Evolutionary conservation across 805 yeast genomes (phyloP).

Genomic region (Nakazawaea anatomiae): DNA sequence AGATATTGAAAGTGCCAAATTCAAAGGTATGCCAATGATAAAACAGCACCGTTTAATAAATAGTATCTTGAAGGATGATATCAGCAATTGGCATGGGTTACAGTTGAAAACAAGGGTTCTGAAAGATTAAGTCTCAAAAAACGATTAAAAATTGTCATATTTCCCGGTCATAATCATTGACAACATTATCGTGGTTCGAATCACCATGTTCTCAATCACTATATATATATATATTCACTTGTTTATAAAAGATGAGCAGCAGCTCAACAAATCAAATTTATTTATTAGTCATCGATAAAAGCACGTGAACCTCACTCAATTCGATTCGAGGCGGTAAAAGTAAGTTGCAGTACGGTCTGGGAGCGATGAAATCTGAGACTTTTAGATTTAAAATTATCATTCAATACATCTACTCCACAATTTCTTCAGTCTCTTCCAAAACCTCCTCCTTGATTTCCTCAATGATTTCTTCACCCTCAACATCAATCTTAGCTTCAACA

Average conservation of each 20-base stretch:
- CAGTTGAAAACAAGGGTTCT: conserved; percentile 71
- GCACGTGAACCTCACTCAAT: too few relatives aligned
- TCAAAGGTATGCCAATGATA: conserved; percentile 76
- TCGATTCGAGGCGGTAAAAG: too few relatives aligned
- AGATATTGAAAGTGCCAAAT: conserved; percentile 60
- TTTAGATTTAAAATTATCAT: too few relatives aligned
- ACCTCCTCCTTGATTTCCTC: conserved; percentile 78
- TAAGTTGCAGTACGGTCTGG: too few relatives aligned
- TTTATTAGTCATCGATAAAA: not conserved
- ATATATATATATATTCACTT: too few relatives aligned
- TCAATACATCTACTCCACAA: conserved; percentile 34
- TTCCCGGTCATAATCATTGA: not conserved
- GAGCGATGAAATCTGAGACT: too few relatives aligned
- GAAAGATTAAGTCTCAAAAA: conserved; percentile 5
- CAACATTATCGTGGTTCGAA: too few relatives aligned
- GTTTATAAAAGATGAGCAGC: not conserved
- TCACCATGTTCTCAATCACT: too few relatives aligned
- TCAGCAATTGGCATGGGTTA: conserved; percentile 90
- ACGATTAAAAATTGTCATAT: too few relatives aligned
- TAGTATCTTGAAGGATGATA: conserved; percentile 74
- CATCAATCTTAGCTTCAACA: conserved; percentile 41
- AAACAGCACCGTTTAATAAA: conserved; percentile 93
- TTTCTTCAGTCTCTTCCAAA: conserved; percentile 66
- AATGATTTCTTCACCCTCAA: conserved; percentile 45
- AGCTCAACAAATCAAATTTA: not conserved